Evolutionary conservation across 495 filamentous ascomycete species (phyloP).

Genomic region (Physcia stellaris): DNA sequence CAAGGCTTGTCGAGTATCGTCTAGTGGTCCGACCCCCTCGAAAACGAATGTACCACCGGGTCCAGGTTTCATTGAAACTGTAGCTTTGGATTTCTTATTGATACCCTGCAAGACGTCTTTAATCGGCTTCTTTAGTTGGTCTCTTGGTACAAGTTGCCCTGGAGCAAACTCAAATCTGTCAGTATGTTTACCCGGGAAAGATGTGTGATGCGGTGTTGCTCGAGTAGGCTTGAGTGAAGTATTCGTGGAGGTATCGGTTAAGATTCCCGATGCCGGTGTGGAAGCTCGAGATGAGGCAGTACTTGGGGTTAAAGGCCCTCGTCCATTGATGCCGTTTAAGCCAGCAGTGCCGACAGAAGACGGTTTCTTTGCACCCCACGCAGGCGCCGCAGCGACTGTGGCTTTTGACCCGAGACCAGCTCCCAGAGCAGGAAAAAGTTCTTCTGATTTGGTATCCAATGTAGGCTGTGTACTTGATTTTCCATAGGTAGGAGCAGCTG

Average conservation of each 20-base stretch:
- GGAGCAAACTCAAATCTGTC: slow-evolving; percentile 60
- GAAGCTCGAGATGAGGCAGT: slow-evolving; percentile 36
- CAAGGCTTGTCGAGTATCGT: slow-evolving; percentile 66
- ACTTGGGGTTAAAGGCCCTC: slow-evolving; percentile 28
- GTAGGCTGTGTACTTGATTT: slow-evolving; percentile 30
- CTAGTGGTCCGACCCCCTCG: slow-evolving; percentile 63
- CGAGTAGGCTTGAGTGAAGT: slow-evolving; percentile 11
- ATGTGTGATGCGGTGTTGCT: slow-evolving; percentile 44
- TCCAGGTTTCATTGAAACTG: slow-evolving; percentile 58
- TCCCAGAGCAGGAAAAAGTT: slow-evolving; percentile 80
- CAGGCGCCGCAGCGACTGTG: slow-evolving; percentile 40
- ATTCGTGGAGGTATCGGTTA: slow-evolving; percentile 38
- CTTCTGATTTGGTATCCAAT: slow-evolving; percentile 74
- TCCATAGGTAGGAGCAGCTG: slow-evolving; percentile 21
- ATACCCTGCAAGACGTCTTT: slow-evolving; percentile 74
- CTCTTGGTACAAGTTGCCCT: slow-evolving; percentile 54
- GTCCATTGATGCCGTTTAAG: slow-evolving; percentile 40
- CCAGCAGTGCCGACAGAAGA: slow-evolving; percentile 40
- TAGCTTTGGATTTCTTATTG: slow-evolving; percentile 75
- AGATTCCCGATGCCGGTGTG: slow-evolving; percentile 41
- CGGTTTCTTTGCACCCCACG: slow-evolving; percentile 54
- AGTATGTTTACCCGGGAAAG: slow-evolving; percentile 63
- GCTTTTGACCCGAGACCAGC: slow-evolving; percentile 49
- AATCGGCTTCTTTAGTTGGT: slow-evolving; percentile 68
- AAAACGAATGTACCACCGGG: slow-evolving; percentile 58